A percentile compares a stretch with the other conserved stretches of the same genome.
phyloP scores from a whole-genome alignment of 163 green algal genomes.

The Chlamydomonas reinhardtii region DNA sequence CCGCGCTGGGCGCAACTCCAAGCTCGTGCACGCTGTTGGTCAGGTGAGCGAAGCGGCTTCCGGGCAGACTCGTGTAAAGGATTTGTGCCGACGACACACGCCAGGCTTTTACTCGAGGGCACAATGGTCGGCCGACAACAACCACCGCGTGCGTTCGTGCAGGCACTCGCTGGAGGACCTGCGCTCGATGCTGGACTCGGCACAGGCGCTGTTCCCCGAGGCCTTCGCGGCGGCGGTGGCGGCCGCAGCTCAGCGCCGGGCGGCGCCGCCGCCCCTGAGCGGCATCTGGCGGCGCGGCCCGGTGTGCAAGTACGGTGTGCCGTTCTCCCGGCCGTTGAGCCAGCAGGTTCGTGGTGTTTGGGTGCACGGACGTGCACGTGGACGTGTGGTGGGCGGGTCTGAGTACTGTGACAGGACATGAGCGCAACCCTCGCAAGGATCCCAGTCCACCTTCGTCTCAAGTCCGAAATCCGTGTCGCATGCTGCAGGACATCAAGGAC shows the following conservation, averaged over 20 bases:
- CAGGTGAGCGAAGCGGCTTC: conserved; percentile 57
- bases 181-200: conserved; percentile 63
- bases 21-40: conserved; percentile 73
- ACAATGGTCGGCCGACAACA: too few species aligned
- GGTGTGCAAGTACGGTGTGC: conserved; percentile 36
- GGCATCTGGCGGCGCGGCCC: conserved; percentile 14
- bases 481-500: not conserved
- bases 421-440: too few species aligned
- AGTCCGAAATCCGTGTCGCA: too few species aligned
- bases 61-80: too few species aligned
- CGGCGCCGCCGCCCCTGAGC: conserved; percentile 11
- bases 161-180: conserved; percentile 78
- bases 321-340: conserved; percentile 35
- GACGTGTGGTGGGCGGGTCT: too few species aligned
- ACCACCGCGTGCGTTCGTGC: too few species aligned
- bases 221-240: conserved; percentile 47
- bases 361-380: too few species aligned
- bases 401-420: too few species aligned
- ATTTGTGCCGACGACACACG: too few species aligned
- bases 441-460: too few species aligned
- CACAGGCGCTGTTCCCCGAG: conserved; percentile 58
- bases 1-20: conserved; percentile 51
- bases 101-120: too few species aligned
- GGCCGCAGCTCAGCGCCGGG: conserved; percentile 55
- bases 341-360: too few species aligned